These are phyloP conservation scores for Xylaria sp. DNA, from an alignment of 2,329 filamentous ascomycete species.

Conservation along the genomic window DNA sequence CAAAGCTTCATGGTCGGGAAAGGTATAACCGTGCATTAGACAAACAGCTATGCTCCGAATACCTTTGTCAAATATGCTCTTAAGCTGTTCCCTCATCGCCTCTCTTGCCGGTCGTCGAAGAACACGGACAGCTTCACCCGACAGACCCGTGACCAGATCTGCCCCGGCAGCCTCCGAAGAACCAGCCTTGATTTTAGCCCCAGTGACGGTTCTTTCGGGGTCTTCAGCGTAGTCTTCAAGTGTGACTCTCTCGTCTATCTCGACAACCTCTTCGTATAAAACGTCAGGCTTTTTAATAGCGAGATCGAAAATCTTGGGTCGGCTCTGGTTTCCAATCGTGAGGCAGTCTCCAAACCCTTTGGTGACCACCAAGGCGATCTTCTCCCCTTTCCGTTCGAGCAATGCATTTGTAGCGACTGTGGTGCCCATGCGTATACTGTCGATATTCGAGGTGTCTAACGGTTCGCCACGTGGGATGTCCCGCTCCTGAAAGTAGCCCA, in stretches of 20 bases:
- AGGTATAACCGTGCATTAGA: conserved; percentile 91
- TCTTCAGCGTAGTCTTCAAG: conserved; percentile 92
- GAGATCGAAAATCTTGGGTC: conserved; percentile 89
- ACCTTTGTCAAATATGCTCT: conserved; percentile 70
- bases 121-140: conserved; percentile 76
- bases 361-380: conserved; percentile 85
- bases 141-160: conserved; percentile 72
- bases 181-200: conserved; percentile 60
- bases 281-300: conserved; percentile 87
- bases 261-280: conserved; percentile 83
- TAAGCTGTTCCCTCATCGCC: conserved; percentile 63
- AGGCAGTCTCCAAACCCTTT: conserved; percentile 88
- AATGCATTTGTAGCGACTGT: conserved; percentile 93
- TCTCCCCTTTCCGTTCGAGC: conserved; percentile 87
- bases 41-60: conserved; percentile 87
- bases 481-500: conserved; percentile 74
- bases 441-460: conserved; percentile 81
- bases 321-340: conserved; percentile 86
- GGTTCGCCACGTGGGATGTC: conserved; percentile 81
- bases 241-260: conserved; percentile 89
- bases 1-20: conserved; percentile 81
- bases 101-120: conserved; percentile 65
- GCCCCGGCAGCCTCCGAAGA: conserved; percentile 52
- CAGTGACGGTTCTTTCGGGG: conserved; percentile 64
- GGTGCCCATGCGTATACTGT: conserved; percentile 94